Evolutionary conservation across 2,329 filamentous ascomycete species (phyloP), one percentile per base, ranked within the genome.

Genomic region (Xylaria multiplex): DNA sequence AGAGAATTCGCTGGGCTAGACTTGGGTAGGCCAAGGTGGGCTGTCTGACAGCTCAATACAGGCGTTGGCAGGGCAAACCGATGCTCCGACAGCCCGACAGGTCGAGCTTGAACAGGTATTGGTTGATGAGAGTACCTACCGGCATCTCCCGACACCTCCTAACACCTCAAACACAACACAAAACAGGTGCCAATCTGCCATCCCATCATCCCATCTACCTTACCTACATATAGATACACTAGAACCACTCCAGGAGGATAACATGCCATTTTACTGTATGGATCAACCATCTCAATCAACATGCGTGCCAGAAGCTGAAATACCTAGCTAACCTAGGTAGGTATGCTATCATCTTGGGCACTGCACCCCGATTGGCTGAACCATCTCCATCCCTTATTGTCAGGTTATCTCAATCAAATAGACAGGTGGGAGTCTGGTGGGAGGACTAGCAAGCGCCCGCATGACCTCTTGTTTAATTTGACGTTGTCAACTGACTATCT

Each of bases 381-480:
- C 30, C 35, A 52, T 50, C 46, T n/a, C 56, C 43, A 62, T 50
- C 2, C 27, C 27, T 27, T 27, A 32, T 40, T n/a, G 35, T 53
- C 48, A 63, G 55, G 32, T 50, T 35, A 61, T 63, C 53, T 40
- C 45, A 59, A 63, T 64, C 52, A 61, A 59, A 55, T 32, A 61
- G 55, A 55, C 40, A 45, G 59, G 54, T 58, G 58, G 67, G 52
- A 61, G 55, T 52, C 40, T 37, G 59, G 54, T 58, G 58, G 67
- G 52, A 61, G 65, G 46, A 46, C 58, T 61, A 60, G 22, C 46
- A 30, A 43, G 9, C 3, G 32, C 22, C 45, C 68, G 53, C 67
- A 66, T 68, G 68, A 69, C 62, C 68, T 64, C 55, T 46, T 43
- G 49, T 59, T 64, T 64, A 45, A 67, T 64, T 57, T 56, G 53